phyloP scores from a whole-genome alignment of 495 filamentous ascomycete genomes.

The Penicillium desertorum region DNA sequence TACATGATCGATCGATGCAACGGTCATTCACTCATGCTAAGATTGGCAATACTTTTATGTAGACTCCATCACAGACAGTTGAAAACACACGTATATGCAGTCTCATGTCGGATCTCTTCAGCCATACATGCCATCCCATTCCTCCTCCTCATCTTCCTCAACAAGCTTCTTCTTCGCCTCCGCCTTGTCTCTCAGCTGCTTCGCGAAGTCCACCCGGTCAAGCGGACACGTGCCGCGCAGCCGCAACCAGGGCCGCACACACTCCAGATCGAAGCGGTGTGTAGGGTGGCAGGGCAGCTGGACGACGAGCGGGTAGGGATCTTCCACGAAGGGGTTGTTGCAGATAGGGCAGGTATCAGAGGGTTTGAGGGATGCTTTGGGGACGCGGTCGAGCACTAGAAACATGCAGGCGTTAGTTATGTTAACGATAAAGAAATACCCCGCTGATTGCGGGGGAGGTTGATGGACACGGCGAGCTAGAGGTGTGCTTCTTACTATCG shows the following conservation, averaged over 20 bases:
- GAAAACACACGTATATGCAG: neutral
- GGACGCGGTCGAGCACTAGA: conserved; percentile 72
- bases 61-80: neutral
- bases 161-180: conserved; percentile 52
- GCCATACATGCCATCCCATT: conserved; percentile 75
- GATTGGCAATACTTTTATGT: neutral
- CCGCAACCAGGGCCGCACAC: conserved; percentile 88
- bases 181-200: conserved; percentile 66
- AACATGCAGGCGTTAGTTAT: neutral
- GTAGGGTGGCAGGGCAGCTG: conserved; percentile 77
- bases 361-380: conserved; percentile 62
- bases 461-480: neutral
- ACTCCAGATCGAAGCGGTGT: conserved; percentile 90
- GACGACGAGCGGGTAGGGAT: conserved; percentile 78
- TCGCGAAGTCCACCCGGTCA: conserved; percentile 74
- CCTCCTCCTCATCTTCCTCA: conserved; percentile 64
- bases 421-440: neutral
- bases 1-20: neutral
- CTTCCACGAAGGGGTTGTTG: conserved; percentile 75
- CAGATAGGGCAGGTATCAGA: conserved; percentile 84
- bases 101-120: conserved; percentile 33
- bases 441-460: neutral
- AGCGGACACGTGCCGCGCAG: conserved; percentile 87
- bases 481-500: conserved; percentile 48
- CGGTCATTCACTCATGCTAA: conserved; percentile 3